Evolutionary conservation across 805 yeast species (phyloP), one percentile per base, ranked within the genome.

Genomic region (Candida lessepsii): DNA sequence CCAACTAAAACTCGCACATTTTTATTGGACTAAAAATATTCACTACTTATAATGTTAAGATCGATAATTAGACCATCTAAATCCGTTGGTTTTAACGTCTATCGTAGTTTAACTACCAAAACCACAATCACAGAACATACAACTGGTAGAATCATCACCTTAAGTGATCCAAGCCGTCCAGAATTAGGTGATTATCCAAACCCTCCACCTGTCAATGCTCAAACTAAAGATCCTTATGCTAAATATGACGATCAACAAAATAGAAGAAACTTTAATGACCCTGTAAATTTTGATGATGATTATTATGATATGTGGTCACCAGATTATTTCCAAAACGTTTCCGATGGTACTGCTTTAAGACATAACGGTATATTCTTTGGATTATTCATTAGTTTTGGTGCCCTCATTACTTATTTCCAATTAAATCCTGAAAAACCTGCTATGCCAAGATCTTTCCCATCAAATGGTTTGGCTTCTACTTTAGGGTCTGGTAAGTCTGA

Each of bases 281-380:
- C 88, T 20, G 60, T 86, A 48, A 81, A 80, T 58, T 78, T 80
- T 40, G 78, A 81, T 52, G 84, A 81, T 50, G 96, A 86, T 56
- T 66, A 77, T 60, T 71, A 81, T 55, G 90, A 86, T 60, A 74
- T 85, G 72, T 86, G 95, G 95, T 77, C 95, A 7, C 93, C 95
- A 9, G 95, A 86, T 55, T 75, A 80, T 55, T 78, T 71, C 58
- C 79, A 80, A 51, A 60, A 69, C 27, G 83, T 80, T 24, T 65
- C 75, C 28, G 83, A 84, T 61, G 56, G 61, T 33, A 73, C 76
- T 23, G 95, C 95, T 1, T 60, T 80, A 39, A 71, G 63, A 50
- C 78, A 78, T 59, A 75, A 80, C 47, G 65, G 64, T n/a, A 55
- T 67, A 6, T 83, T 83, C 61, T 65, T 70, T 44, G 54, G 62